Evolutionary conservation across 352 stramenopile genomes (phyloP).

Genomic region (Thraustochytrium striatum): DNA sequence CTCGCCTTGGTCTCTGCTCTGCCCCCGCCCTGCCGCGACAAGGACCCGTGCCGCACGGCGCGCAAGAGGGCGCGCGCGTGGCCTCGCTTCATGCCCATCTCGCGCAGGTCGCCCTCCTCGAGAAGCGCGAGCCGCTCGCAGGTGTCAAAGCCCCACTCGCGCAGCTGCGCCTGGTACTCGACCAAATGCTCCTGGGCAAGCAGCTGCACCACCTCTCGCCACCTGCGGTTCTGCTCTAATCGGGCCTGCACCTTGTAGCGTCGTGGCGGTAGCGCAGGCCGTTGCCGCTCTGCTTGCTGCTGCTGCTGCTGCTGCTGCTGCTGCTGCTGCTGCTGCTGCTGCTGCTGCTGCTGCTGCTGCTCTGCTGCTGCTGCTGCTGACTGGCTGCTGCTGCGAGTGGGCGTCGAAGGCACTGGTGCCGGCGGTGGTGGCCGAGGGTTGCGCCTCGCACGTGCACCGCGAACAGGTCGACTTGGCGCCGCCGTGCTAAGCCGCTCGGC

Average conservation of each 20-base stretch:
- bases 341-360: background rate
- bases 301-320: background rate
- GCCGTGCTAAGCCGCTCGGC: background rate
- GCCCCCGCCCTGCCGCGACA: background rate
- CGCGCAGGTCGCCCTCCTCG: background rate
- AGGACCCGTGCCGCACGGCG: background rate
- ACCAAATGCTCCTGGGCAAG: background rate
- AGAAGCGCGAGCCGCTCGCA: background rate
- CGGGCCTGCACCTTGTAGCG: background rate
- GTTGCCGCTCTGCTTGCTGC: background rate
- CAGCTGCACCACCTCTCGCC: background rate
- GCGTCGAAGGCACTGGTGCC: background rate
- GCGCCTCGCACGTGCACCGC: too few species aligned
- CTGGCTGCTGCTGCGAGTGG: background rate
- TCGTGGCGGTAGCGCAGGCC: background rate
- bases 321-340: background rate
- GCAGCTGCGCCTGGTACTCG: background rate
- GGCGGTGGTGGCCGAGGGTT: too few species aligned
- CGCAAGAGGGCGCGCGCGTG: background rate
- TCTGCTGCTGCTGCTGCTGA: background rate
- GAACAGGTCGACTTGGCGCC: background rate
- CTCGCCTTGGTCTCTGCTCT: background rate
- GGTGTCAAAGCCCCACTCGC: slow-evolving; percentile 16
- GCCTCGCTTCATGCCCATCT: background rate
- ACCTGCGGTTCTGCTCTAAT: background rate